These are phyloP conservation scores for Urtica urens DNA, from an alignment of 306 rosid species.

Conservation along the genomic window DNA sequence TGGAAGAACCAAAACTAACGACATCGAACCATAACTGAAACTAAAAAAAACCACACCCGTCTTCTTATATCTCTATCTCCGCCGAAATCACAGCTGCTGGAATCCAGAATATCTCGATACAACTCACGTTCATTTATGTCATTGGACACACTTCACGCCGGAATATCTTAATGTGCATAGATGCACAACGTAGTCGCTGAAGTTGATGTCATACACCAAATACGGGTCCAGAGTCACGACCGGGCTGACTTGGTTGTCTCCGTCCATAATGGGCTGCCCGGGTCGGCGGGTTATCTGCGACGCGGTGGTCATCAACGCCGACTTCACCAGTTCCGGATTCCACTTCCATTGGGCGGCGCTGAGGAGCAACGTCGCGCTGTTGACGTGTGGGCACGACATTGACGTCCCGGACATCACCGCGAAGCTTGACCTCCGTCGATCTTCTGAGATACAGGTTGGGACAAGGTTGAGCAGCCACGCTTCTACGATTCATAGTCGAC, in stretches of 20 bases:
- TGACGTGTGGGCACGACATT: slow-evolving; percentile 89
- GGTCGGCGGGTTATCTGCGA: slow-evolving; percentile 41
- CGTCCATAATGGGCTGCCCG: slow-evolving; percentile 67
- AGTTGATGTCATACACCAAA: slow-evolving; percentile 54
- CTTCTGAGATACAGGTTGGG: slow-evolving; percentile 73
- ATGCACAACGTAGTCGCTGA: slow-evolving; percentile 54
- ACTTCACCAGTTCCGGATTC: slow-evolving; percentile 72
- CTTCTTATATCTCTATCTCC: too few relatives aligned
- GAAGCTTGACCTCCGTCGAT: slow-evolving; percentile 68
- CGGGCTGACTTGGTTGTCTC: slow-evolving; percentile 62
- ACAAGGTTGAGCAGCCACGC: slow-evolving; percentile 98
- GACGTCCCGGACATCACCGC: slow-evolving; percentile 92
- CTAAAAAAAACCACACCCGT: too few relatives aligned
- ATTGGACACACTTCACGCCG: slow-evolving; percentile 45
- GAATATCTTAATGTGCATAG: slow-evolving; percentile 77
- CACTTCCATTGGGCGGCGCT: slow-evolving; percentile 64
- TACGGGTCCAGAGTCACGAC: slow-evolving; percentile 60
- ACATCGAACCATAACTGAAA: too few relatives aligned
- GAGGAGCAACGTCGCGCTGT: slow-evolving; percentile 72
- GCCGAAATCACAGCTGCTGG: too few relatives aligned
- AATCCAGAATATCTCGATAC: slow-evolving; percentile 33
- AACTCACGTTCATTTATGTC: slow-evolving; percentile 69
- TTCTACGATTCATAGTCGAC: too few relatives aligned
- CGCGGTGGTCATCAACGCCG: slow-evolving; percentile 80
- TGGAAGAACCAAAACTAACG: too few relatives aligned